Evolutionary conservation across 2,329 filamentous ascomycete genomes (phyloP).

Genomic region (Alternaria brassicicola): DNA sequence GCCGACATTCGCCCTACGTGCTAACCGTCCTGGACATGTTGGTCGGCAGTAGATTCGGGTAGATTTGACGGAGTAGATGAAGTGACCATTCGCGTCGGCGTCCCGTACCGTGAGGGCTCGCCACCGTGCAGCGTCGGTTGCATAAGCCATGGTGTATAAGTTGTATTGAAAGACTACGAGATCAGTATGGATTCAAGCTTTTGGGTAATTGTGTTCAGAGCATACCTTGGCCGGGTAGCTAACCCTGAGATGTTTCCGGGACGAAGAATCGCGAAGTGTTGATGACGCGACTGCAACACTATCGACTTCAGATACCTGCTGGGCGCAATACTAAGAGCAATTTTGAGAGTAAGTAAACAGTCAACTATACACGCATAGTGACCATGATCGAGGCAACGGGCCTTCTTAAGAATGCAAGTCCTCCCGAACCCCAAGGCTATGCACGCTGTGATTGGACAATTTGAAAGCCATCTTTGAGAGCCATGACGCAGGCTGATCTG

Average conservation of each 20-base stretch:
- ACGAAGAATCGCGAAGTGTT: not conserved
- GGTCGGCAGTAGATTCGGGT: constrained; percentile 67
- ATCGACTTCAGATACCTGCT: not conserved
- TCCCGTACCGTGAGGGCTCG: constrained; percentile 55
- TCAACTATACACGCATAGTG: not conserved
- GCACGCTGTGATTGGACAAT: constrained; percentile 30
- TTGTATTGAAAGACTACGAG: not conserved
- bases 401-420: not conserved
- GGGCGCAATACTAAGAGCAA: not conserved
- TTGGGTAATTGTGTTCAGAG: not conserved
- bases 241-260: not conserved
- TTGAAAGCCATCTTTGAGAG: constrained; percentile 23
- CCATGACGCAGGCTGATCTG: constrained; percentile 17
- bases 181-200: not conserved
- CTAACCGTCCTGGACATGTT: constrained; percentile 65
- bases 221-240: not conserved
- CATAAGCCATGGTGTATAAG: constrained; percentile 33
- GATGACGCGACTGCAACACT: not conserved
- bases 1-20: constrained; percentile 61
- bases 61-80: constrained; percentile 63
- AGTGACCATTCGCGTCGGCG: constrained; percentile 51
- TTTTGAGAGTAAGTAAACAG: not conserved
- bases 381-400: not conserved
- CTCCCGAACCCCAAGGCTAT: not conserved
- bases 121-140: constrained; percentile 44